Percentiles rank a stretch among this genome's conserved stretches.
These are phyloP conservation scores for Solidago caesia DNA, from an alignment of 129 eudicot genomes.

Conservation along the genomic window DNA sequence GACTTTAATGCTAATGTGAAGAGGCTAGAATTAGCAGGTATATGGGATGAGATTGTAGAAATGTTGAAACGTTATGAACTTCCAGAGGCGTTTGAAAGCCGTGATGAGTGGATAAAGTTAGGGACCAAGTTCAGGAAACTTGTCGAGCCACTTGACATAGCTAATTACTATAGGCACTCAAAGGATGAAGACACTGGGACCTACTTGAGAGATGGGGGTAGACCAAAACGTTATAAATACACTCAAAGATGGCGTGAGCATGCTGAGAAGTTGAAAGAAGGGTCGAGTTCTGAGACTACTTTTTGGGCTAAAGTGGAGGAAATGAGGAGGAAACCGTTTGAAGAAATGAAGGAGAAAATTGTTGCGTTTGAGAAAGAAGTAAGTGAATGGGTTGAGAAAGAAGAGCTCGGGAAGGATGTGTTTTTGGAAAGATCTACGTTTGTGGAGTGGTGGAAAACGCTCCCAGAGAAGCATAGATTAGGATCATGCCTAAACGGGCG, in stretches of 20 bases:
- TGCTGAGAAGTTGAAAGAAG: conserved; percentile 37
- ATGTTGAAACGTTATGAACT: too few species aligned
- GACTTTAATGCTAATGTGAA: too few species aligned
- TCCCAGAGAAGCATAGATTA: not conserved
- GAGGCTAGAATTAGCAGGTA: too few species aligned
- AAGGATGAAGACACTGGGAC: conserved; percentile 77
- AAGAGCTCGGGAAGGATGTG: too few species aligned
- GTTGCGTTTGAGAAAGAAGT: not conserved
- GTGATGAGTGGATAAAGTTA: conserved; percentile 69
- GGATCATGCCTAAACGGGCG: not conserved
- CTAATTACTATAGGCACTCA: conserved; percentile 75
- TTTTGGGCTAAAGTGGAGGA: conserved; percentile 97
- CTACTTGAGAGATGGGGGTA: conserved; percentile 50
- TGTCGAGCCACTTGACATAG: conserved; percentile 79
- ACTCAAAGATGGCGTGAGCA: conserved; percentile 82
- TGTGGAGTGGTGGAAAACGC: not conserved
- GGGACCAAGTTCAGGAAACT: conserved; percentile 61
- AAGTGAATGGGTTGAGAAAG: too few species aligned
- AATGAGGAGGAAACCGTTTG: conserved; percentile 35
- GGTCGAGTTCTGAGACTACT: conserved; percentile 52
- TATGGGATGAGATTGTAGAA: too few species aligned
- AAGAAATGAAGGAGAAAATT: conserved; percentile 39
- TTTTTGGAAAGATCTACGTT: too few species aligned
- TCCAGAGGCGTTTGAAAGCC: conserved; percentile 45
- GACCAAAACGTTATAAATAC: conserved; percentile 68